Base-by-base conservation (phyloP, 192 early-diverging fungal genomes). In the Linnemannia zychae region DNA sequence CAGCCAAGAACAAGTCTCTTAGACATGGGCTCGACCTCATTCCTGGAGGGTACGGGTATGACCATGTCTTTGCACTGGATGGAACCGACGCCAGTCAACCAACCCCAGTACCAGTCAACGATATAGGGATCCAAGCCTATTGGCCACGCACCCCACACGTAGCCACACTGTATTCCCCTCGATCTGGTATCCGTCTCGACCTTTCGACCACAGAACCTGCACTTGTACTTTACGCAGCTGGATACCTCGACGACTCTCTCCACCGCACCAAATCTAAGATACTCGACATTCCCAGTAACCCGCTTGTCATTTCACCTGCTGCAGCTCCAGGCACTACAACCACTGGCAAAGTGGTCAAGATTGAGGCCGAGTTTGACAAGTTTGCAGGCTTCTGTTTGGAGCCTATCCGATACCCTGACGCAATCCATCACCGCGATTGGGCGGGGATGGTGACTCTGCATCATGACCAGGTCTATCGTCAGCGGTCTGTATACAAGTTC, bases 221-320 rank as follows among this genome's bases (percentile, higher is more conserved):
- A 0, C 89, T 98, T 34, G 94, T 97, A 67, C 87, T 98, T 76
- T 98, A 98, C 74, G 93, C 96, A 7, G 95, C 93, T 40, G 95
- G 96, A 74, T 95, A 90, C 81, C 84, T 97, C 52, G 90, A 93
- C n/a, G 78, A 86, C 24, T 37, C 47, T 3, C 36, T 84, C 28
- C 81, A 63, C 5, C 48, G 71, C 3, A 84, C 81, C 28, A 84
- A 84, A 76, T 84, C 81, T 7, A 71, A 57, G 13, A 38, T 4
- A 9, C 24, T 81, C 0, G 73, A 75, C 28, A n/a, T 81, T 20
- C 72, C 67, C 18, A 38, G 53, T 0, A 68, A 65, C 2, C 20
- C 72, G 9, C 65, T 79, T 12, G 46, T 74, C 48, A 67, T 50
- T 12, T 80, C 72, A 12, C 79, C 80, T 28, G 7, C 49, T 24